These are phyloP conservation scores for Lecanoromycetidae sp. DNA, from an alignment of 2,329 filamentous ascomycete genomes.

Conservation along the genomic window DNA sequence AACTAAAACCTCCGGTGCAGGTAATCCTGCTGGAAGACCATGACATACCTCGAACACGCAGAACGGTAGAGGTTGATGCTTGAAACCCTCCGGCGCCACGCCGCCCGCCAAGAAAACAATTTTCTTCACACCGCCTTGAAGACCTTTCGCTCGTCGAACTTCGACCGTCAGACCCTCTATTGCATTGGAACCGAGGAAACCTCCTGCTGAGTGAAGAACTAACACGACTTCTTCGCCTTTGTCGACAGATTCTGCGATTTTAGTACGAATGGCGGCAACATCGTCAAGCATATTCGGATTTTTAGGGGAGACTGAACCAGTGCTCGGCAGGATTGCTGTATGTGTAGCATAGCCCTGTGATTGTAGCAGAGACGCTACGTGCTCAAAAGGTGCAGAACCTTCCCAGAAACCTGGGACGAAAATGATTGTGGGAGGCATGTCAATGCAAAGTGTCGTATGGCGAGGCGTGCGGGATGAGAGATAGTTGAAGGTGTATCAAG, in stretches of 20 bases:
- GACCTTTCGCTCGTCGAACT: constrained; percentile 1
- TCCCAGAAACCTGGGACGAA: constrained; percentile 23
- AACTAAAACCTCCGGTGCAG: neutral
- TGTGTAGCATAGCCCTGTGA: neutral
- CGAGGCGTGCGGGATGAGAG: too few relatives aligned
- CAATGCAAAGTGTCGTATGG: too few relatives aligned
- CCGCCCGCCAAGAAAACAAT: constrained; percentile 20
- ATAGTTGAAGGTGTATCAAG: too few relatives aligned
- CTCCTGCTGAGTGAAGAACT: constrained; percentile 20
- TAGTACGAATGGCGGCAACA: constrained; percentile 16
- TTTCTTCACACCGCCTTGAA: constrained; percentile 19
- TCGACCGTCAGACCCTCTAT: constrained; percentile 17
- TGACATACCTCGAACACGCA: constrained; percentile 17
- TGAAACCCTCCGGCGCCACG: constrained; percentile 15
- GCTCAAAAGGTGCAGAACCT: constrained; percentile 18
- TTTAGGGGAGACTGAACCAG: constrained; percentile 17
- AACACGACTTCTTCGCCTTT: constrained; percentile 18
- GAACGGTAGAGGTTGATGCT: constrained; percentile 17
- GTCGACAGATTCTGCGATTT: constrained; percentile 14
- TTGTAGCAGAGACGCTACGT: constrained; percentile 8
- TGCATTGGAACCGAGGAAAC: constrained; percentile 19
- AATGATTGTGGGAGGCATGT: constrained; percentile 17
- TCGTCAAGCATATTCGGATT: constrained; percentile 21
- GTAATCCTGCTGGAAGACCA: neutral
- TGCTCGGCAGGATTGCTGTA: constrained; percentile 13